These are phyloP conservation scores for Trametes maxima DNA, from an alignment of 768 basidiomycete species.

Conservation along the genomic window DNA sequence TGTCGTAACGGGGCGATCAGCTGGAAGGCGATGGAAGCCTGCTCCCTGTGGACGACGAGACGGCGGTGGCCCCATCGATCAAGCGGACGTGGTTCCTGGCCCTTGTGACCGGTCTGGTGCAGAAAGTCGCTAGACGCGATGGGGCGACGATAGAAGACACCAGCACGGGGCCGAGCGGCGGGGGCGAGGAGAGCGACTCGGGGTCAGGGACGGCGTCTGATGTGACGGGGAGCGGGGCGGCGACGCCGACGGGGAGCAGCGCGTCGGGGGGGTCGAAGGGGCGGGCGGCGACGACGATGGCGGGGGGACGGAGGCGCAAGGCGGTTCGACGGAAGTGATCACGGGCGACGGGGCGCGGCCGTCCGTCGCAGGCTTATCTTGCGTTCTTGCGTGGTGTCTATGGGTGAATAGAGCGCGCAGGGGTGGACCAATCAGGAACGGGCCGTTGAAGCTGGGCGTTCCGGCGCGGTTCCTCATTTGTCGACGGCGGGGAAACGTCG, in stretches of 20 bases:
- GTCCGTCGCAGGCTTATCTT: constrained; percentile 10
- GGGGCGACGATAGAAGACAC: constrained; percentile 12
- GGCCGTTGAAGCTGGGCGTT: constrained; percentile 8
- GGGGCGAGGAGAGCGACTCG: constrained; percentile 39
- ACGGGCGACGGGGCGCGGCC: constrained; percentile 6
- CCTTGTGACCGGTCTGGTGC: constrained; percentile 41
- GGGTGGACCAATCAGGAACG: constrained; percentile 3
- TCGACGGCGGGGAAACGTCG: constrained; percentile 8
- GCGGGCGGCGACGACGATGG: constrained; percentile 47
- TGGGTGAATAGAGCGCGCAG: constrained; percentile 9
- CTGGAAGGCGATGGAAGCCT: constrained; percentile 61
- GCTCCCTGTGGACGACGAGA: constrained; percentile 58
- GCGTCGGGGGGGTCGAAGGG: constrained; percentile 31
- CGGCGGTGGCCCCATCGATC: constrained; percentile 59
- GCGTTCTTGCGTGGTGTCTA: neutral
- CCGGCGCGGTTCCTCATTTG: constrained; percentile 13
- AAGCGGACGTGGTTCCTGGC: constrained; percentile 70
- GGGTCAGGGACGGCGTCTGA: constrained; percentile 49
- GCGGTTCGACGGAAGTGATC: constrained; percentile 51
- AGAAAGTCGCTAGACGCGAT: constrained; percentile 23
- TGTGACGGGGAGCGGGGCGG: constrained; percentile 44
- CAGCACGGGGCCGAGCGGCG: constrained; percentile 24
- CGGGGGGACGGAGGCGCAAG: constrained; percentile 69
- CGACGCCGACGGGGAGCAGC: constrained; percentile 36
- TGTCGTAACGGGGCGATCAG: constrained; percentile 40